These are phyloP conservation scores for Chaetomium olivaceum DNA, from an alignment of 2,329 filamentous ascomycete genomes.

Conservation along the genomic window DNA sequence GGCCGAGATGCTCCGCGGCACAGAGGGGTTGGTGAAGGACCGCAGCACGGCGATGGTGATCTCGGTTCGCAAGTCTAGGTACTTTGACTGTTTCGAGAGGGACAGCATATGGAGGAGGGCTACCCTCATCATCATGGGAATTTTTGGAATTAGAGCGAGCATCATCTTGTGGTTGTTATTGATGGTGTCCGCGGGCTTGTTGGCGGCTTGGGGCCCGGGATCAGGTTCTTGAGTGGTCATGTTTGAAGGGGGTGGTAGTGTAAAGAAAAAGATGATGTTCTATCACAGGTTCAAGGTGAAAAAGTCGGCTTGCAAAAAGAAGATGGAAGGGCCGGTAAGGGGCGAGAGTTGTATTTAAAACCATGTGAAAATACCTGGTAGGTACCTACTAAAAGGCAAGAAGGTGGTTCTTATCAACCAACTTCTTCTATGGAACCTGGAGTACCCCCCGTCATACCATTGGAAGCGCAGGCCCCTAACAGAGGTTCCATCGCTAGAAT, in stretches of 20 bases:
- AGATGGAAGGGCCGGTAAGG: neutral
- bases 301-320: neutral
- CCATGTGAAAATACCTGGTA: neutral
- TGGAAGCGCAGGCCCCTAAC: too few relatives aligned
- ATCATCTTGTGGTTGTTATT: slow-evolving; percentile 20
- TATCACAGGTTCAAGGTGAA: neutral
- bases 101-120: slow-evolving; percentile 64
- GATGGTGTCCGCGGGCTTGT: slow-evolving; percentile 19
- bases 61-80: slow-evolving; percentile 77
- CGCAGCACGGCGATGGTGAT: slow-evolving; percentile 73
- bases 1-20: slow-evolving; percentile 55
- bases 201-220: neutral
- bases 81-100: slow-evolving; percentile 68
- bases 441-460: too few relatives aligned
- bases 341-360: neutral
- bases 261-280: neutral
- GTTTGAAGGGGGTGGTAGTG: neutral
- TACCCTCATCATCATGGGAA: slow-evolving; percentile 64
- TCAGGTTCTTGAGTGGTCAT: slow-evolving; percentile 17
- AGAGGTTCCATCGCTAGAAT: too few relatives aligned
- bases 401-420: neutral
- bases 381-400: neutral
- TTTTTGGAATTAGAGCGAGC: slow-evolving; percentile 49
- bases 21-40: slow-evolving; percentile 54
- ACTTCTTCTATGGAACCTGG: too few relatives aligned